Base-by-base conservation (phyloP, 2,329 filamentous ascomycete genomes). In the Bipolaris oryzae region DNA sequence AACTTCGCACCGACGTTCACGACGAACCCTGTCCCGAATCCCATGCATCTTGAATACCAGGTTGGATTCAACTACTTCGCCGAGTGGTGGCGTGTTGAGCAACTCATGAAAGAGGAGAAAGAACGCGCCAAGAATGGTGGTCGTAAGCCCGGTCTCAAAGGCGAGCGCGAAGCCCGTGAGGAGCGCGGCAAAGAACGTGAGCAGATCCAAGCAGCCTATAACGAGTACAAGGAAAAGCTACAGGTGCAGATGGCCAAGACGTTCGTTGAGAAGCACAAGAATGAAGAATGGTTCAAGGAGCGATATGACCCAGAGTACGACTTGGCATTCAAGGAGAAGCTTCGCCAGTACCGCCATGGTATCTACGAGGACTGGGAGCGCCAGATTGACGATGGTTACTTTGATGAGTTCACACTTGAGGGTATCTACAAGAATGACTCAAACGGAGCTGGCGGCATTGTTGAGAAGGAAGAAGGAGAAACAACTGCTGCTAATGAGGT, bases 221-320 rank as follows among this genome's bases (percentile, higher is more conserved):
- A 88, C 67, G 75, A 81, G 38, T 89, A 89, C 78, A 89, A 89
- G 72, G 83, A 85, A 66, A 85, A 87, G 57, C 78, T 88, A 10
- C 86, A 88, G 64, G 79, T 86, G 34, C 84, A 85, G 64, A 94
- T 96, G 89, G 93, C 95, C 0, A 88, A 92, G 63, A 82, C 85
- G 1, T 99, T 99, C 74, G 95, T 99, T 39, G 86, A 89, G 47
- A 89, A 92, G 67, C 95, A 99, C 78, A 96, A 96, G 74, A 87
- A 88, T 41, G 95, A 99, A 75, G 94, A 99, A 74, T 99, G 95
- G 95, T 99, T 99, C 79, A 91, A 89, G 67, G 95, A 99, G 77
- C 88, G 92, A 73, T 99, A 99, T 69, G 88, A 96, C 28, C 86
- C 91, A 1, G 91, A 95, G 65, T 87, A 94, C 52, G 84, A 91